These are phyloP conservation scores for Inonotus obliquus DNA, from an alignment of 1,284 basidiomycete genomes.

Conservation along the genomic window DNA sequence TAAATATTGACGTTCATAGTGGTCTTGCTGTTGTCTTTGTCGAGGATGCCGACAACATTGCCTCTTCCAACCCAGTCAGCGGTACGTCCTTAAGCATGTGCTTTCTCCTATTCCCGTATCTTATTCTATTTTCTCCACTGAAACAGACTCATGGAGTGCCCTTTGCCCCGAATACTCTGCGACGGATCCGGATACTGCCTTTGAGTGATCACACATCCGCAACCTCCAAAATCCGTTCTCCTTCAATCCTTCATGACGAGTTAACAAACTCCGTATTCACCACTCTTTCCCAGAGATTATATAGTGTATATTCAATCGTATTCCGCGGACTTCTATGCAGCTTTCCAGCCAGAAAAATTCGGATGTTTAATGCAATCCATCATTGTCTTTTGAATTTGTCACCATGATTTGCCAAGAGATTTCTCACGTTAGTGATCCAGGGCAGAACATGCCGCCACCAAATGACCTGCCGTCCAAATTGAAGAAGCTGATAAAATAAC, in stretches of 20 bases:
- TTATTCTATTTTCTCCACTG: neutral
- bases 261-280: neutral
- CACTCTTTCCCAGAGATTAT: neutral
- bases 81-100: slow-evolving; percentile 16
- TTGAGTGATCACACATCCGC: neutral
- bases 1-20: slow-evolving; percentile 30
- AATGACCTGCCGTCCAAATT: neutral
- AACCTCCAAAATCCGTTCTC: neutral
- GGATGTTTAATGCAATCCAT: neutral
- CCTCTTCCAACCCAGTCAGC: slow-evolving; percentile 22
- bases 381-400: neutral
- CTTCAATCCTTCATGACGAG: neutral
- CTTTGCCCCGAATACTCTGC: slow-evolving; percentile 13
- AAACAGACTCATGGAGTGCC: slow-evolving; percentile 10
- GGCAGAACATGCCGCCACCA: neutral
- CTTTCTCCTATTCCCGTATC: neutral
- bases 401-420: neutral
- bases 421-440: neutral
- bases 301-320: neutral
- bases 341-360: neutral
- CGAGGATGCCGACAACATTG: slow-evolving; percentile 29
- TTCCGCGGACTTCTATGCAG: neutral
- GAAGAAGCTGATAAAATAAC: neutral
- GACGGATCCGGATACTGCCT: slow-evolving; percentile 11
- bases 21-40: slow-evolving; percentile 41